Percentiles rank a stretch among this genome's conserved stretches.
These are phyloP conservation scores for Colletotrichum paranaense DNA, from an alignment of 2,329 filamentous ascomycete species.

Conservation along the genomic window DNA sequence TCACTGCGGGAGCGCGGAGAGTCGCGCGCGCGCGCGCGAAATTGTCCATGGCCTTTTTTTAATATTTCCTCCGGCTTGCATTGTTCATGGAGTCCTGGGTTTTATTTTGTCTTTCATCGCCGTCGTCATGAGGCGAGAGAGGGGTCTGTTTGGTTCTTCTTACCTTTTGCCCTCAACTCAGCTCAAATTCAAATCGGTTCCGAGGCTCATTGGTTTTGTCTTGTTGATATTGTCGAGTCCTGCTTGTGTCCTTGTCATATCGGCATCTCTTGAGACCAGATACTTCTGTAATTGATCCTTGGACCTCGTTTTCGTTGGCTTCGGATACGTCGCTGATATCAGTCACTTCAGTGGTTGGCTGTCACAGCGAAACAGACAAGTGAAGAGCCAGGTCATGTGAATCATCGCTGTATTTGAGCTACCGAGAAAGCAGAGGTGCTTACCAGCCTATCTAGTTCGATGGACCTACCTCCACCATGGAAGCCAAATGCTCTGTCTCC, in stretches of 20 bases:
- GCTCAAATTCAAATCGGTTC: background rate
- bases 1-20: no score
- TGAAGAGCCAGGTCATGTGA: background rate
- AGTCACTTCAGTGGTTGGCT: background rate
- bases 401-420: background rate
- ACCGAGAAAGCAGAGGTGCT: background rate
- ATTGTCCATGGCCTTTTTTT: background rate
- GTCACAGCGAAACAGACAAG: background rate
- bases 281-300: no score
- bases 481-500: background rate
- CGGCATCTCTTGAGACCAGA: no score
- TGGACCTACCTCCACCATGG: background rate
- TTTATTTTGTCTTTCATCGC: background rate
- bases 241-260: no score
- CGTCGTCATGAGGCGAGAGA: background rate
- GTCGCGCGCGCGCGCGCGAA: background rate
- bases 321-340: no score
- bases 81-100: constrained; percentile 10
- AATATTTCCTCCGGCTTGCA: background rate
- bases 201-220: no score
- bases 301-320: no score
- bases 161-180: background rate
- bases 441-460: background rate
- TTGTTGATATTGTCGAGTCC: no score
- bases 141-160: background rate